phyloP scores from a whole-genome alignment of 345 rosid genomes.

The Aquilaria yunnanensis region DNA sequence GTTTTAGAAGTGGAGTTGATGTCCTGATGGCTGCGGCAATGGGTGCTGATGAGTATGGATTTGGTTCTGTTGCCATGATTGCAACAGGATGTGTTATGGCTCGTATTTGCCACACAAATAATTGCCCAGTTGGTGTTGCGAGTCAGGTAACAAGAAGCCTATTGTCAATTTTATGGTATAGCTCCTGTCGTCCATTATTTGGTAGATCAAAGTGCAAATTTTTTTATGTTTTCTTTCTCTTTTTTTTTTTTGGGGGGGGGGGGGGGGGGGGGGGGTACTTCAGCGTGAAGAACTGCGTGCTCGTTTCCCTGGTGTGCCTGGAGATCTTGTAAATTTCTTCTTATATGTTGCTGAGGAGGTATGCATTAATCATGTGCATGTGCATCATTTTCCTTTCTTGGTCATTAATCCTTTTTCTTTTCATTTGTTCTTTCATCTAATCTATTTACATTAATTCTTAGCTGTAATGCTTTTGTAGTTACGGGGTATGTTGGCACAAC shows the following conservation, averaged over 20 bases:
- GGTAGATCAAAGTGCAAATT: background rate
- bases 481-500: conserved; percentile 86
- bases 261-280: background rate
- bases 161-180: conserved; percentile 10
- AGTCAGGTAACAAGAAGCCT: conserved; percentile 64
- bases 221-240: conserved; percentile 11
- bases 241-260: background rate
- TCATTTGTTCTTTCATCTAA: background rate
- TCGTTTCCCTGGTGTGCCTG: conserved; percentile 98
- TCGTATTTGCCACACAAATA: conserved; percentile 98
- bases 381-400: conserved; percentile 5
- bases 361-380: conserved; percentile 16
- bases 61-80: conserved; percentile 99
- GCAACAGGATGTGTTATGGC: conserved; percentile 99
- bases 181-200: conserved; percentile 9
- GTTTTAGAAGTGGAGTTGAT: conserved; percentile 93
- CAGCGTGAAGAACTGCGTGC: conserved; percentile 98
- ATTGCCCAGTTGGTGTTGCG: conserved; percentile 99
- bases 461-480: conserved; percentile 41
- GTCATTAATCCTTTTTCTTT: background rate
- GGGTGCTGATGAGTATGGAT: conserved; percentile 99
- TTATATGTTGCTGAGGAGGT: conserved; percentile 99
- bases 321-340: conserved; percentile 96
- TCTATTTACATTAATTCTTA: conserved; percentile 1
- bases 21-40: conserved; percentile 91